Conservation (phyloP, 1,284 basidiomycete genomes). For the Ganoderma lucidum region DNA sequence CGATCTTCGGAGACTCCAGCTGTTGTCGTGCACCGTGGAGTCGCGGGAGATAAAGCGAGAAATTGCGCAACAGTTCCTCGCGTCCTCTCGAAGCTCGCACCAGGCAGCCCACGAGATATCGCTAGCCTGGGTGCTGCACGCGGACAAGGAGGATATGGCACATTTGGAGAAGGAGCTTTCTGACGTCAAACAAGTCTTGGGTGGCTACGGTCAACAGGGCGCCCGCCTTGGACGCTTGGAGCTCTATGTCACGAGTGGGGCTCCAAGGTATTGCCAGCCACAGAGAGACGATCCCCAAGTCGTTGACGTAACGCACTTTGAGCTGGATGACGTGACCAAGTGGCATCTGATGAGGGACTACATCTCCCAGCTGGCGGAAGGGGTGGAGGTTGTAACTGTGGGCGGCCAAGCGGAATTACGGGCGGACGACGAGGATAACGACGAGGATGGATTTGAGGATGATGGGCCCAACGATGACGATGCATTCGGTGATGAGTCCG, state of each 20-base stretch:
- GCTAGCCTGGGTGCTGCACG: background rate
- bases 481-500: background rate
- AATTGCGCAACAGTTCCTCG: background rate
- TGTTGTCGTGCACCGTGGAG: background rate
- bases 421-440: background rate
- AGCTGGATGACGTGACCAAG: background rate
- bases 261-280: background rate
- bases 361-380: background rate
- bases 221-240: background rate
- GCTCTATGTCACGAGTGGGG: background rate
- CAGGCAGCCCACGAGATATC: background rate
- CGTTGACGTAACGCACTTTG: background rate
- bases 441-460: background rate
- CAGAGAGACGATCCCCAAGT: background rate
- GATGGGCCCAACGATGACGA: background rate
- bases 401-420: background rate
- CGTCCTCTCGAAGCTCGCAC: background rate
- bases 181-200: background rate
- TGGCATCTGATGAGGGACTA: background rate
- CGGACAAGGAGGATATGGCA: background rate
- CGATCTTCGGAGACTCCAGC: background rate
- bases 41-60: background rate
- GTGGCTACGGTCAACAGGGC: background rate
- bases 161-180: background rate
- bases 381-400: background rate